phyloP scores from a whole-genome alignment of 495 filamentous ascomycete genomes.

The Neurospora tetraspora region DNA sequence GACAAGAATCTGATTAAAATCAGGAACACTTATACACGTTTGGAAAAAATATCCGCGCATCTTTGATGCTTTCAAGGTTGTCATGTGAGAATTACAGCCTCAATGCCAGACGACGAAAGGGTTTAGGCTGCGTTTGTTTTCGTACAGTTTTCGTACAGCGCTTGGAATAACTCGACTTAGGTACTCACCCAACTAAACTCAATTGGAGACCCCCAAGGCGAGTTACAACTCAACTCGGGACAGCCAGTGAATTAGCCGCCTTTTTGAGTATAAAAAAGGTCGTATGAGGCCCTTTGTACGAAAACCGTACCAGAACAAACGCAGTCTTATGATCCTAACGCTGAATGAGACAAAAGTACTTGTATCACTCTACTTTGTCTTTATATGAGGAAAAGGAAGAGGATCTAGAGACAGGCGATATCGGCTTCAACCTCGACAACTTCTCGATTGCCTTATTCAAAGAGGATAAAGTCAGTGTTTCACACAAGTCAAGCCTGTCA shows the following conservation, averaged over 20 bases:
- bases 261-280: too few relatives aligned
- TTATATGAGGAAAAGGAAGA: not conserved
- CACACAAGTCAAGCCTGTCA: not conserved
- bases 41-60: not conserved
- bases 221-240: too few relatives aligned
- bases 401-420: too few relatives aligned
- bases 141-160: too few relatives aligned
- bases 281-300: too few relatives aligned
- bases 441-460: not conserved
- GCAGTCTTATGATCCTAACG: not conserved
- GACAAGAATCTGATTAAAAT: not conserved
- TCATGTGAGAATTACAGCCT: not conserved
- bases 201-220: too few relatives aligned
- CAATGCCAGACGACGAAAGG: not conserved
- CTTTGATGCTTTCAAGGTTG: too few relatives aligned
- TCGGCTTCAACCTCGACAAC: not conserved
- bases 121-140: too few relatives aligned
- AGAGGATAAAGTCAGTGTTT: not conserved
- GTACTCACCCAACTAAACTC: too few relatives aligned
- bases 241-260: too few relatives aligned
- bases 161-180: too few relatives aligned
- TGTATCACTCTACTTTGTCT: not conserved
- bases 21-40: not conserved
- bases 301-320: too few relatives aligned
- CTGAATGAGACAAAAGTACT: not conserved